Evolutionary conservation across 441 rosid genomes (phyloP), one percentile per base, ranked within the genome.

Genomic region (Jatropha multifida): DNA sequence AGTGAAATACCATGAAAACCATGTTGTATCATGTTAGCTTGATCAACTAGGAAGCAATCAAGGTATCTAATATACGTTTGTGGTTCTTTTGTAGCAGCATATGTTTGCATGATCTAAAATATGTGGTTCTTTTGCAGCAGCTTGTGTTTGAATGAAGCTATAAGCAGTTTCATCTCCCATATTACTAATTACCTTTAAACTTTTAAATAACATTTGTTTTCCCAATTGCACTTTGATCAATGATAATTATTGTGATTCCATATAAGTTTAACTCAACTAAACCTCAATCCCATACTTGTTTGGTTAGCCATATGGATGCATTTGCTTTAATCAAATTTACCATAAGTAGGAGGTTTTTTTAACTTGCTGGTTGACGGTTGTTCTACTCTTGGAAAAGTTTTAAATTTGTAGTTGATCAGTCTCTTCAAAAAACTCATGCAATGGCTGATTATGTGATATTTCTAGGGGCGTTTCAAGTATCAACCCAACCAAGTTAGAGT

Each of bases 401-500:
- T 23, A 62, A 20, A 60, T 42, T 7, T 26, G 0, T 46, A 48
- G 32, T 26, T 61, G 7, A 44, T 23, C 3, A 5, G 15, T 61
- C 27, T 15, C 11, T 49, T 48, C 0, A 61, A 5, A 42, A 11
- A 61, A 72, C 15, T 59, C 5, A 5, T 48, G 0, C 44, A 69
- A 69, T 26, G 41, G 49, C 23, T 59, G 42, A 60, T 7, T 51
- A 40, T 49, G 6, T 70, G 49, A 17, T 58, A 15, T 58, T 72
- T 72, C 70, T 83, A 94, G 98, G 98, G 98, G 14, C 91, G 97
- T 55, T 94, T 94, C 82, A 90, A 75, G 88, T 94, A 92, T 81
- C 95, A 86, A 75, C 87, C 95, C 10, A 92, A 92, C 69, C 89
- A 88, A 82, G 91, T 92, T 80, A 90, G 91, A 79, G 97, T 90